A percentile compares a stretch with the other conserved stretches of the same genome.
Conservation (phyloP, 2,329 filamentous ascomycete species). For the Didymella arachidicola region DNA sequence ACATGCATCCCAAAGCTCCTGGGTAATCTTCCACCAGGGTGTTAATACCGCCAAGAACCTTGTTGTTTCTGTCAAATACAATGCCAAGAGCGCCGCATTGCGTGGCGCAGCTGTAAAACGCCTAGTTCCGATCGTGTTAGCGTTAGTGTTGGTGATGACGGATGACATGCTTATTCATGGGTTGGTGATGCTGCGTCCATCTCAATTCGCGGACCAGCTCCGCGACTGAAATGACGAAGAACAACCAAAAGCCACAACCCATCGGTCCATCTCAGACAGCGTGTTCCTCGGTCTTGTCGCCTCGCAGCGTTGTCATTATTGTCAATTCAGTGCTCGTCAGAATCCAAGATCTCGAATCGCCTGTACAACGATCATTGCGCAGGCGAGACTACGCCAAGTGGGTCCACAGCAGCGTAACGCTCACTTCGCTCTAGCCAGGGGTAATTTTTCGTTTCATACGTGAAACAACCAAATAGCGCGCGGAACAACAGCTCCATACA, state of each 20-base stretch:
- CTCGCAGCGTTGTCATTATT: conserved; percentile 1
- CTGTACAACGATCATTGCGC: conserved; percentile 22
- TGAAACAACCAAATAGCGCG: conserved; percentile 33
- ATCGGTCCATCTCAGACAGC: neutral
- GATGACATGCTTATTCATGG: conserved; percentile 12
- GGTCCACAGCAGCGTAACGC: conserved; percentile 13
- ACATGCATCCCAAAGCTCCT: conserved; percentile 29
- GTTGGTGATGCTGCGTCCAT: conserved; percentile 1
- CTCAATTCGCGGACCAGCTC: neutral
- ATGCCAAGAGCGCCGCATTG: conserved; percentile 19
- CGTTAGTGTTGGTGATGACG: conserved; percentile 8
- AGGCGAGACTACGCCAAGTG: conserved; percentile 18
- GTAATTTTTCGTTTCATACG: conserved; percentile 27
- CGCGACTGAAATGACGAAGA: neutral
- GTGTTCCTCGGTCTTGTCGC: conserved; percentile 1
- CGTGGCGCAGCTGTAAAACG: conserved; percentile 26
- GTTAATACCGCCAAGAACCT: conserved; percentile 33
- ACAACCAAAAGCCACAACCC: no score
- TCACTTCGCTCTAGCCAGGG: conserved; percentile 20
- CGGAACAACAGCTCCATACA: conserved; percentile 18
- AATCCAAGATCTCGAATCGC: conserved; percentile 14
- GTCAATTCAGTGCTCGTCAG: conserved; percentile 2
- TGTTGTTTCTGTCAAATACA: conserved; percentile 32
- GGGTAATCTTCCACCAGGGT: conserved; percentile 20
- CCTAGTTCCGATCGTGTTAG: conserved; percentile 12